Percentiles rank a stretch among this genome's conserved stretches.
These are phyloP conservation scores for Austroboletus festivus DNA, from an alignment of 768 basidiomycete genomes.

Conservation along the genomic window DNA sequence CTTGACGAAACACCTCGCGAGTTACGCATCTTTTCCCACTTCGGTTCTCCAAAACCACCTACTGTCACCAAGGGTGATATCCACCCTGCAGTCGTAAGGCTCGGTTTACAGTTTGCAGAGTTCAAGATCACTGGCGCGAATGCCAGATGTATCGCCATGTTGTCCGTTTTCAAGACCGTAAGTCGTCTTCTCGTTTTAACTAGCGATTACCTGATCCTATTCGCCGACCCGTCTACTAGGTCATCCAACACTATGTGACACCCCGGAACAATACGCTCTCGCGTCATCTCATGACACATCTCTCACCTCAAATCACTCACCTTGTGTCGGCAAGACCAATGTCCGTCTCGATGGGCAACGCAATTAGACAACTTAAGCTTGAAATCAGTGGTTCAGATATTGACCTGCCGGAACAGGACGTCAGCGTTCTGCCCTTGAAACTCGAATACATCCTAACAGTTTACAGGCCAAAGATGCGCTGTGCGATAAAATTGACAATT, in stretches of 20 bases:
- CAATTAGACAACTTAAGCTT: slow-evolving; percentile 89
- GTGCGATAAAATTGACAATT: slow-evolving; percentile 84
- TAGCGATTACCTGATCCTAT: not conserved
- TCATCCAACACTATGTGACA: slow-evolving; percentile 87
- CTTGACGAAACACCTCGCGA: slow-evolving; percentile 47
- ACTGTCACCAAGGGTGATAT: slow-evolving; percentile 73
- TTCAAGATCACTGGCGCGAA: slow-evolving; percentile 95
- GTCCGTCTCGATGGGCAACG: slow-evolving; percentile 93
- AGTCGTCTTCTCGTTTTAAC: slow-evolving; percentile 23
- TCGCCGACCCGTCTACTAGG: slow-evolving; percentile 41
- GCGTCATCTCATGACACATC: slow-evolving; percentile 86
- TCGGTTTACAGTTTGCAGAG: slow-evolving; percentile 86
- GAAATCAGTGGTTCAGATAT: slow-evolving; percentile 92
- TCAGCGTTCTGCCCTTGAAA: slow-evolving; percentile 33
- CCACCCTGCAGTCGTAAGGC: slow-evolving; percentile 82
- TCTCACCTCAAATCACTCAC: slow-evolving; percentile 91
- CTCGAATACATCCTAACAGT: not conserved
- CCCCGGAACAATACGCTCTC: slow-evolving; percentile 85
- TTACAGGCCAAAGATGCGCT: slow-evolving; percentile 82
- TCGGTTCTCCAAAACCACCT: slow-evolving; percentile 64
- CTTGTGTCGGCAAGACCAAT: slow-evolving; percentile 85
- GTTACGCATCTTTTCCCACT: slow-evolving; percentile 84
- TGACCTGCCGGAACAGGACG: slow-evolving; percentile 94
- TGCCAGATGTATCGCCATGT: slow-evolving; percentile 89
- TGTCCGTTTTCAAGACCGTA: slow-evolving; percentile 90